A percentile compares a stretch with the other conserved stretches of the same genome.
Conservation (phyloP, 306 rosid species). For the Quercus parvula region DNA sequence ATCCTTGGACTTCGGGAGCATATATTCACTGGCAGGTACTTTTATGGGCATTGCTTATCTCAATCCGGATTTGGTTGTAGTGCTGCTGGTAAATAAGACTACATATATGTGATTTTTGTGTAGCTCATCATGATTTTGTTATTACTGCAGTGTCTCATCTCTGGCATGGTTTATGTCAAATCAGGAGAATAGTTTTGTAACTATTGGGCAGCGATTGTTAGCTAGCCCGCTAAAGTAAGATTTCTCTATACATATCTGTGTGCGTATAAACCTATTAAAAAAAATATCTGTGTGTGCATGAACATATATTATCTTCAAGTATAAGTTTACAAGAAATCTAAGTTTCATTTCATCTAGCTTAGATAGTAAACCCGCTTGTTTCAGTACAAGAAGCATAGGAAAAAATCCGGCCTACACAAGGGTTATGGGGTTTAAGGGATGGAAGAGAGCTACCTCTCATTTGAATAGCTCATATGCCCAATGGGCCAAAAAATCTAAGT, state of each 20-base stretch:
- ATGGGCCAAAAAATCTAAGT: neutral
- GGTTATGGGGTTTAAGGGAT: neutral
- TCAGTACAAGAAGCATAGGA: neutral
- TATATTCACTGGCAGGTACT: slow-evolving; percentile 96
- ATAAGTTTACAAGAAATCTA: neutral
- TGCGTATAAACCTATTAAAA: no score
- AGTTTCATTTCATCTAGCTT: neutral
- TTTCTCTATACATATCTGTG: no score
- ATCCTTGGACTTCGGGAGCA: slow-evolving; percentile 97
- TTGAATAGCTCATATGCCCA: neutral
- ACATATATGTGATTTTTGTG: neutral
- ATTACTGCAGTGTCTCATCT: slow-evolving; percentile 84
- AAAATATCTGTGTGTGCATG: no score
- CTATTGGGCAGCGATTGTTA: slow-evolving; percentile 92
- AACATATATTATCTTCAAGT: neutral
- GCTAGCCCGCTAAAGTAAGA: slow-evolving; percentile 85
- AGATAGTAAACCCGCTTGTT: neutral
- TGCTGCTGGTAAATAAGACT: slow-evolving; percentile 18
- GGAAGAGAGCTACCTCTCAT: neutral
- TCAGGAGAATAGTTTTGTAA: slow-evolving; percentile 92
- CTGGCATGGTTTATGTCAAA: slow-evolving; percentile 99
- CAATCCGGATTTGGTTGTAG: slow-evolving; percentile 8
- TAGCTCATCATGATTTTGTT: slow-evolving; percentile 6
- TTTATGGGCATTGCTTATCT: slow-evolving; percentile 21
- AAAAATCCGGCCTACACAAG: neutral